These are phyloP conservation scores for Saccharum spontaneum DNA, from an alignment of 176 grass and related monocot genomes.

Conservation along the genomic window DNA sequence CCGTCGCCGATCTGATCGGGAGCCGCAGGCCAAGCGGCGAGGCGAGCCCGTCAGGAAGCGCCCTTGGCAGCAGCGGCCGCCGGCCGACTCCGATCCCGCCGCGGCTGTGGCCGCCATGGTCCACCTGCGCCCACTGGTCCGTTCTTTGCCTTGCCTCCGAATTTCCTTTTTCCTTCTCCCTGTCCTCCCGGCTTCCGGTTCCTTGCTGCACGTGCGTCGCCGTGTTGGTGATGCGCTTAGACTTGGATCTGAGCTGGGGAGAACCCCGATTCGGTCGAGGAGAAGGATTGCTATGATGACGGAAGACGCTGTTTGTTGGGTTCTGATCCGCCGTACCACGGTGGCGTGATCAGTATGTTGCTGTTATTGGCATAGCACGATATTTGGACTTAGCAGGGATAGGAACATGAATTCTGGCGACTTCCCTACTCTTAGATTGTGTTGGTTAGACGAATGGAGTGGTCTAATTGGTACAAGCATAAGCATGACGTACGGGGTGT, in stretches of 20 bases:
- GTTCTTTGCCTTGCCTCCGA: too few species aligned
- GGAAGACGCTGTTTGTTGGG: neutral
- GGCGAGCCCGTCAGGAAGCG: conserved; percentile 8
- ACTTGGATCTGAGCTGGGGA: conserved; percentile 39
- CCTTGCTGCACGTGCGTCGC: neutral
- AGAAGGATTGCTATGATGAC: neutral
- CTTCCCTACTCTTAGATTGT: neutral
- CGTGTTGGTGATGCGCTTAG: neutral
- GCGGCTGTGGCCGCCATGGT: conserved; percentile 7
- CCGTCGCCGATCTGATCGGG: conserved; percentile 17
- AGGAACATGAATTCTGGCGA: too few species aligned
- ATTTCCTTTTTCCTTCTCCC: neutral
- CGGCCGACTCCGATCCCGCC: conserved; percentile 28
- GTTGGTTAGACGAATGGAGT: neutral
- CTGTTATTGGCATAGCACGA: neutral
- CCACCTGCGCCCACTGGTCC: conserved; percentile 70
- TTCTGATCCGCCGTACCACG: neutral
- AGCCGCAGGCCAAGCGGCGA: neutral
- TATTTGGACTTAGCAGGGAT: neutral
- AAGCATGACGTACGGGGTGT: too few species aligned
- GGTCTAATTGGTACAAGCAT: neutral
- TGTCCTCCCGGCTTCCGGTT: neutral
- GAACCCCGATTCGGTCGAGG: neutral
- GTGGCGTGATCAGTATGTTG: neutral
- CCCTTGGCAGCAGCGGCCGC: conserved; percentile 39